A percentile compares a stretch with the other conserved stretches of the same genome.
These are phyloP conservation scores for Geotrichum phurueaensis DNA, from an alignment of 1,139 yeast species.

Conservation along the genomic window DNA sequence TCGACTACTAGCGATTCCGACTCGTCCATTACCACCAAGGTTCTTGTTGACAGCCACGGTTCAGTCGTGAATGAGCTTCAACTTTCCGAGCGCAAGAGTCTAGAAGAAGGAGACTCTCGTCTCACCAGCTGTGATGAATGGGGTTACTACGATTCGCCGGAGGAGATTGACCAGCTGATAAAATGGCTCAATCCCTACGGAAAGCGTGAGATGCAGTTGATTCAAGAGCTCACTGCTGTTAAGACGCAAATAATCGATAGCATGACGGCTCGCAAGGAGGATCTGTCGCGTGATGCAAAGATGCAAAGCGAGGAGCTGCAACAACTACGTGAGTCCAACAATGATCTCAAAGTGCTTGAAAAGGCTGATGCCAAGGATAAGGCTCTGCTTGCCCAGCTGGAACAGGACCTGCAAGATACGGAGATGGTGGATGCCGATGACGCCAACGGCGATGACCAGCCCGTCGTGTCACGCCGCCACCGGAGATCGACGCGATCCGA, in stretches of 20 bases:
- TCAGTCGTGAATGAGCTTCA: slow-evolving; percentile 23
- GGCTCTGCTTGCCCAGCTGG: slow-evolving; percentile 15
- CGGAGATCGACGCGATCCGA: slow-evolving; percentile 7
- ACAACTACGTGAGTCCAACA: slow-evolving; percentile 30
- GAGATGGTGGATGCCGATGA: slow-evolving; percentile 17
- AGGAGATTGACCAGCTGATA: slow-evolving; percentile 52
- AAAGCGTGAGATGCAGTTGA: slow-evolving; percentile 59
- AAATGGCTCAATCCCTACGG: slow-evolving; percentile 76
- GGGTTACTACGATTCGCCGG: slow-evolving; percentile 63
- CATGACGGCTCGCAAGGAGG: slow-evolving; percentile 51
- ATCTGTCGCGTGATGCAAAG: slow-evolving; percentile 35
- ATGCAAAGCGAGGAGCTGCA: slow-evolving; percentile 24
- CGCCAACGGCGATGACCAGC: slow-evolving; percentile 5
- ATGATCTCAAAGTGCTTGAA: slow-evolving; percentile 22
- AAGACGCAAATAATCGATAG: slow-evolving; percentile 53
- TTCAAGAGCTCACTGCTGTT: slow-evolving; percentile 48
- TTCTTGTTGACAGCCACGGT: slow-evolving; percentile 26
- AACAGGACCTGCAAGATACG: slow-evolving; percentile 16
- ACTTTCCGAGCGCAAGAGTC: slow-evolving; percentile 49
- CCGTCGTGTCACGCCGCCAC: slow-evolving; percentile 3
- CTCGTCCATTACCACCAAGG: slow-evolving; percentile 20
- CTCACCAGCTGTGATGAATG: slow-evolving; percentile 52
- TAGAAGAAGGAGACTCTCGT: slow-evolving; percentile 61
- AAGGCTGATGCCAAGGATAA: slow-evolving; percentile 26
- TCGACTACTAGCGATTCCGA: slow-evolving; percentile 34